Evolutionary conservation across 768 basidiomycete genomes (phyloP).

Genomic region (Suillus weaverae): DNA sequence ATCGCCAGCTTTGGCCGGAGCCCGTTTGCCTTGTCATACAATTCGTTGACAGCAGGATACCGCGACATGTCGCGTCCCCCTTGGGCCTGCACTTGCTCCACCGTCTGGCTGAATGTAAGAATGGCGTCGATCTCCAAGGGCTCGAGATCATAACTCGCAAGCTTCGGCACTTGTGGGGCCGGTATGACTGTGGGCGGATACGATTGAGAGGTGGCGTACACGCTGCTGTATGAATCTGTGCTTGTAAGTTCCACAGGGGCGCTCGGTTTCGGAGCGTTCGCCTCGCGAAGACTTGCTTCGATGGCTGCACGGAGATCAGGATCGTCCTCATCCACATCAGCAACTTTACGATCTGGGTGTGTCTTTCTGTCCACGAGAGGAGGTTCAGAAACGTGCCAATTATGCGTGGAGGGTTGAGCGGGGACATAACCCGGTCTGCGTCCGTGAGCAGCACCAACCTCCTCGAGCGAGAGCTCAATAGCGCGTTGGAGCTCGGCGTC

Average conservation of each 20-base stretch:
- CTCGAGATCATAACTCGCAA: slow-evolving; percentile 80
- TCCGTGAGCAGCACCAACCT: slow-evolving; percentile 54
- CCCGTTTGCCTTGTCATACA: slow-evolving; percentile 81
- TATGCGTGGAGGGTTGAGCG: slow-evolving; percentile 50
- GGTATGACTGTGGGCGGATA: slow-evolving; percentile 41
- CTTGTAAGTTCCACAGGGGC: slow-evolving; percentile 67
- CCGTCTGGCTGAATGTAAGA: slow-evolving; percentile 86
- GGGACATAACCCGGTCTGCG: slow-evolving; percentile 70
- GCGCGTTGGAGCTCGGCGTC: slow-evolving; percentile 93
- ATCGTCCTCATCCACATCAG: slow-evolving; percentile 78
- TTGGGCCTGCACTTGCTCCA: slow-evolving; percentile 79
- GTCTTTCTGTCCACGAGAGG: slow-evolving; percentile 59
- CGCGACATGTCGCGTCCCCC: slow-evolving; percentile 76
- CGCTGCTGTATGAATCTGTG: slow-evolving; percentile 41
- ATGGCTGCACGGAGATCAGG: slow-evolving; percentile 92
- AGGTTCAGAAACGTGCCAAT: slow-evolving; percentile 67
- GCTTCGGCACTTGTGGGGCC: slow-evolving; percentile 46
- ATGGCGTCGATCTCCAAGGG: slow-evolving; percentile 84
- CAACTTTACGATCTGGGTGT: slow-evolving; percentile 34
- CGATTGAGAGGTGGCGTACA: slow-evolving; percentile 41
- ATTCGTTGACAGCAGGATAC: slow-evolving; percentile 80
- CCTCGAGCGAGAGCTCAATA: slow-evolving; percentile 87
- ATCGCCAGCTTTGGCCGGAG: slow-evolving; percentile 80
- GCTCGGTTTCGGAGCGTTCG: slow-evolving; percentile 72
- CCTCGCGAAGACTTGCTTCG: slow-evolving; percentile 91